Conservation (phyloP, 1,284 basidiomycete species). For the Trichosporon sp. region DNA sequence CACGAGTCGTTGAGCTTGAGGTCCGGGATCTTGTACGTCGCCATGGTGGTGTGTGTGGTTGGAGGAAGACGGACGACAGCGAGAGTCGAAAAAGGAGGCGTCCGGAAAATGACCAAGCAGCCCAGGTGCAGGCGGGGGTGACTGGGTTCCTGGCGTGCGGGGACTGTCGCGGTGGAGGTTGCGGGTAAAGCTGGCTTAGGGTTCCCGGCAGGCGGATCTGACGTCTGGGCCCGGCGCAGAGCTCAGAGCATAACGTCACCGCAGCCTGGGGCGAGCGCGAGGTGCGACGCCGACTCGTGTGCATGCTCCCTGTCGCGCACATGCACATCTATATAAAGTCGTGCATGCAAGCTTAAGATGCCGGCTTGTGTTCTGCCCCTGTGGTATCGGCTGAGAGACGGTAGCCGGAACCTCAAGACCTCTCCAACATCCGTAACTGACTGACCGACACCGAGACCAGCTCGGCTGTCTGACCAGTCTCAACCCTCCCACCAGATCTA, state of each 20-base stretch:
- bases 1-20: conserved; percentile 29
- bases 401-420: too few species aligned
- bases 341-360: background rate
- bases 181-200: background rate
- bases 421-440: too few species aligned
- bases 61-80: background rate
- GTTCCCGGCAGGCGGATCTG: conserved; percentile 2
- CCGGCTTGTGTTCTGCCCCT: too few species aligned
- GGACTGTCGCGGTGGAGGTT: conserved; percentile 1
- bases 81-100: background rate
- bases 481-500: too few species aligned
- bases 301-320: background rate
- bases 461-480: too few species aligned
- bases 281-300: background rate
- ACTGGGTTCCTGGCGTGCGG: background rate
- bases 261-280: background rate
- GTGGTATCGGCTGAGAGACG: too few species aligned
- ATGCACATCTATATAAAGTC: background rate
- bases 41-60: conserved; percentile 7
- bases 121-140: background rate
- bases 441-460: too few species aligned
- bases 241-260: background rate
- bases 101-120: background rate
- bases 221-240: background rate
- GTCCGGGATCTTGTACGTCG: conserved; percentile 26